Evolutionary conservation across 2,329 filamentous ascomycete genomes (phyloP).

Genomic region (Alternaria rosae): DNA sequence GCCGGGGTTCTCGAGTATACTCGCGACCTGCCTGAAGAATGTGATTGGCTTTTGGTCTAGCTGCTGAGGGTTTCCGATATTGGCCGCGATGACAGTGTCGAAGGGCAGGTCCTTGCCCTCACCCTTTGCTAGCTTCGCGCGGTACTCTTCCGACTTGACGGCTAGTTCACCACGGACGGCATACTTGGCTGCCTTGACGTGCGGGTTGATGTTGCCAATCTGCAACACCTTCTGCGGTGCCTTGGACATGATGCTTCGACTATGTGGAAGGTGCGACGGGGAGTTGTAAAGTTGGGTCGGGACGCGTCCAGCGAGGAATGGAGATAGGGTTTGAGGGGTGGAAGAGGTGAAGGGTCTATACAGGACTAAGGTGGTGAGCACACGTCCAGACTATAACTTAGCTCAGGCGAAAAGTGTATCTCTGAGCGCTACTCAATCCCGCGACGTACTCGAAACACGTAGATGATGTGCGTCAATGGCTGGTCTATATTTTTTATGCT

Average conservation of each 20-base stretch:
- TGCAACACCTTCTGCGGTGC: constrained; percentile 62
- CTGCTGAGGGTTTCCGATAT: constrained; percentile 99
- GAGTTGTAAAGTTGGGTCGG: constrained; percentile 2
- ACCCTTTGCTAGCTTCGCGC: constrained; percentile 70
- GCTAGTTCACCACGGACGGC: constrained; percentile 96
- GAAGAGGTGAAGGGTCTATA: constrained; percentile 12
- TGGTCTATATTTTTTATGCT: constrained; percentile 36
- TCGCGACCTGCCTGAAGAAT: constrained; percentile 97
- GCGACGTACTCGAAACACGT: constrained; percentile 19
- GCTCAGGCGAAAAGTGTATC: constrained; percentile 11
- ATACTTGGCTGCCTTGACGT: constrained; percentile 88
- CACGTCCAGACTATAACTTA: constrained; percentile 18
- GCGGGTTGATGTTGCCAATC: constrained; percentile 89
- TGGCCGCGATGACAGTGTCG: constrained; percentile 89
- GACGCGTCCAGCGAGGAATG: not conserved
- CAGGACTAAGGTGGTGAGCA: constrained; percentile 24
- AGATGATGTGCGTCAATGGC: constrained; percentile 20
- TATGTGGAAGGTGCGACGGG: constrained; percentile 1
- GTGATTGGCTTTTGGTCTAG: constrained; percentile 99
- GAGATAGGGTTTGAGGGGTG: constrained; percentile 5
- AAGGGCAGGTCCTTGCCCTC: constrained; percentile 78
- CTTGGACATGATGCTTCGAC: constrained; percentile 55
- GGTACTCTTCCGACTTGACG: constrained; percentile 90
- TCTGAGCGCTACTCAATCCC: constrained; percentile 18
- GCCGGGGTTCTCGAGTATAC: constrained; percentile 86